These are phyloP conservation scores for Magnusiomyces paraingens DNA, from an alignment of 1,139 yeast genomes.

Conservation along the genomic window DNA sequence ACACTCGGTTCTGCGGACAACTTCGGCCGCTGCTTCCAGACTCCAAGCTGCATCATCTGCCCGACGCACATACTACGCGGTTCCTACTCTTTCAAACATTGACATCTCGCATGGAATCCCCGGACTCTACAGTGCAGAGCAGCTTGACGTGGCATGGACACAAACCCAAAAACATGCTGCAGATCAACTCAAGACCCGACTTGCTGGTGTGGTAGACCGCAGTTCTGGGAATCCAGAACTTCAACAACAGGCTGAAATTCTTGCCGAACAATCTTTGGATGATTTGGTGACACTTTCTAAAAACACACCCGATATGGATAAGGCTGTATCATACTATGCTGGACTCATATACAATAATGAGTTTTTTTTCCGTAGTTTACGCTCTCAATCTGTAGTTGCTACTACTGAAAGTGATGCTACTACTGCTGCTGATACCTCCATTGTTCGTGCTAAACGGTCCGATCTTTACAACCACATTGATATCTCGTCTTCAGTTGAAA, in stretches of 20 bases:
- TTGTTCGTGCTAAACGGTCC: background rate
- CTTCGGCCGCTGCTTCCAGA: background rate
- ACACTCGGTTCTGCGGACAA: too few species aligned
- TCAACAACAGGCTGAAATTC: constrained; percentile 1
- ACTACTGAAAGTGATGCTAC: constrained; percentile 14
- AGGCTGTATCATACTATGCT: constrained; percentile 58
- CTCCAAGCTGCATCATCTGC: background rate
- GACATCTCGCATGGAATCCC: constrained; percentile 48
- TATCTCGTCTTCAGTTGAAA: constrained; percentile 2
- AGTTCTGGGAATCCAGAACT: constrained; percentile 2
- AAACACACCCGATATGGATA: constrained; percentile 7
- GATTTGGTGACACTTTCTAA: background rate
- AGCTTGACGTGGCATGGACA: constrained; percentile 71
- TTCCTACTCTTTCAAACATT: constrained; percentile 29
- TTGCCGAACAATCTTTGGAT: background rate
- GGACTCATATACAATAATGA: constrained; percentile 91
- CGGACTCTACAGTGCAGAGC: constrained; percentile 63
- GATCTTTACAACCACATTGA: constrained; percentile 6
- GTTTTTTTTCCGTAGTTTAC: constrained; percentile 53
- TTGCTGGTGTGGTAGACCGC: constrained; percentile 18
- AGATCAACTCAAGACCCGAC: constrained; percentile 50
- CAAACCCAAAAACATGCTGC: constrained; percentile 71
- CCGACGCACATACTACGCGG: constrained; percentile 19
- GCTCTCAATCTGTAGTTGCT: constrained; percentile 8
- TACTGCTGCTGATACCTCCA: constrained; percentile 14